Evolutionary conservation across 192 early-diverging fungal genomes (phyloP), one percentile per base, ranked within the genome.

Genomic region (Diversispora epigaea): DNA sequence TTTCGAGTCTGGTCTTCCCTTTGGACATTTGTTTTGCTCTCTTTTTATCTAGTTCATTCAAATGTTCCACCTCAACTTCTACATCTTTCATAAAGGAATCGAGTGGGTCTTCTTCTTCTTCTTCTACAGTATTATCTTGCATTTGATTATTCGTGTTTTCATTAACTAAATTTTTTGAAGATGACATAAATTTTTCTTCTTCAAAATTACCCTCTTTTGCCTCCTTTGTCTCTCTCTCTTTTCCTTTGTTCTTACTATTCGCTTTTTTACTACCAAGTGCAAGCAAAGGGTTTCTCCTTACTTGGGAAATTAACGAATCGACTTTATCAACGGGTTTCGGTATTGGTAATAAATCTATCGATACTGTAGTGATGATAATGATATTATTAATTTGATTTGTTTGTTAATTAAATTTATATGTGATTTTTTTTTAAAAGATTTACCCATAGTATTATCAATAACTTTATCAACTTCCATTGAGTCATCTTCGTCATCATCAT

Each of bases 71-170:
- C 63, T 94, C 90, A 1, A 89, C 84, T 39, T 79, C 88, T 6
- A 98, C 94, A 79, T 88, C 89, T 25, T 88, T 86, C 96, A 98
- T 98, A 77, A 86, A 98, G 25, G 91, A 92, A 66, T 98, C 96
- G 17, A 94, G 71, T 6, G 92, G 85, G 61, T 94, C 93, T 6
- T 83, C 75, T 10, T 87, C 92, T 10, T 87, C 92, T 25, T 86
- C 77, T 41, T 86, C 77, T 41, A 73, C 81, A 25, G 68, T 57
- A 11, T 73, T 52, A 11, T 57, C 73, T 19, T 73, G 43, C 19
- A 68, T 32, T 40, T 60, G 57, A 43, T 63, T 25, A 21, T 46
- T 14, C 3, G 57, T 63, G 22, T 69, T 54, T 69, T 70, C 39
- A 4, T 40, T 52, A 7, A 60, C 40, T 62, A 78, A 57, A 43